Evolutionary conservation across 768 basidiomycete genomes (phyloP), one percentile per base, ranked within the genome.

Genomic region (Russula abietina): DNA sequence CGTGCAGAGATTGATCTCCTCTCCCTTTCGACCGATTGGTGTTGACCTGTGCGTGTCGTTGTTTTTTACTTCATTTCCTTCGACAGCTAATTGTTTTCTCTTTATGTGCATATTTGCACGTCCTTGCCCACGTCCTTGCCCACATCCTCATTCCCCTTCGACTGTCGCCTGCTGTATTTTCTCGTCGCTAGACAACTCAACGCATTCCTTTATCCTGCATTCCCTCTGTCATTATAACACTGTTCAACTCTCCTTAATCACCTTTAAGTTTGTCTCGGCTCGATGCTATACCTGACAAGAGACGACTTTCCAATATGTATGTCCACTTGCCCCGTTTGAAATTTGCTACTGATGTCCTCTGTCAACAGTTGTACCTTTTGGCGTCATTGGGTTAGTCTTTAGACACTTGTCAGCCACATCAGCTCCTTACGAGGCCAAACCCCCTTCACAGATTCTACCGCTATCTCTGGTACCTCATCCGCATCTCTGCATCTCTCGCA

Each of bases 401-500:
- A 32, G 3, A 54, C n/a, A 57, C 32, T 14, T 4, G 22, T 54
- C 51, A 38, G 51, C 36, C 59, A 55, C 32, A 22, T 58, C 26
- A 17, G n/a, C 22, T 32, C 12, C 41, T 50, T n/a, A 33, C 51
- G 9, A 17, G 30, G 22, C 30, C 46, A 41, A 22, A 53, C 24
- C 9, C 11, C 51, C 14, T 14, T 43, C 33, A 33, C 39, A 93
- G 93, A 54, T 94, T 95, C 73, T 95, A 91, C 77, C 91, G 92
- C 49, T 95, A 95, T 78, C 79, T 95, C 62, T 95, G 93, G 93
- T 96, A 88, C 74, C 71, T 87, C 69, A 93, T 97, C 68, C 90
- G 93, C 71, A 72, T 96, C 32, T 74, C 82, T 39, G 93, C 92
- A n/a, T 81, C 83, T 26, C 79, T 81, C 69, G 83, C 87, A 48